These are phyloP conservation scores for Penicillium crystallinum DNA, from an alignment of 495 filamentous ascomycete genomes.

Conservation along the genomic window DNA sequence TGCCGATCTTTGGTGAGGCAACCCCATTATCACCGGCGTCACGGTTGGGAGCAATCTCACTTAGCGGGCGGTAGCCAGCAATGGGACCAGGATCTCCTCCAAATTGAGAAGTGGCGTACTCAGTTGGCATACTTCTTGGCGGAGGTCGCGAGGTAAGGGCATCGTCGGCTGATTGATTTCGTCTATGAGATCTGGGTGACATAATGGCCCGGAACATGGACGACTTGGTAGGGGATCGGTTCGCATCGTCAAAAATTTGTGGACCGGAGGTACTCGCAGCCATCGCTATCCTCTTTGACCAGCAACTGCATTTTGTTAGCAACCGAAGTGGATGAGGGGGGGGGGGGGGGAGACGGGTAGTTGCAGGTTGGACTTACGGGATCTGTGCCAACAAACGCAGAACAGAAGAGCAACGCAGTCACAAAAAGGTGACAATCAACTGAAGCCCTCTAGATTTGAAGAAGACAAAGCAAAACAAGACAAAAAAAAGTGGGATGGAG, in stretches of 20 bases:
- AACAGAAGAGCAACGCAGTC: slow-evolving; percentile 20
- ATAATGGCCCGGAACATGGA: slow-evolving; percentile 45
- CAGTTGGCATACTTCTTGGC: slow-evolving; percentile 16
- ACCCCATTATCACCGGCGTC: slow-evolving; percentile 25
- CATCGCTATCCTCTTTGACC: slow-evolving; percentile 37
- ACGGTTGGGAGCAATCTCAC: slow-evolving; percentile 38
- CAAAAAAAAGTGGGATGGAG: slow-evolving; percentile 11
- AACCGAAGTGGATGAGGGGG: not conserved
- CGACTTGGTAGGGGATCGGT: slow-evolving; percentile 30
- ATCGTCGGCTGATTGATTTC: slow-evolving; percentile 40
- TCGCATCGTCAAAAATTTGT: slow-evolving; percentile 44
- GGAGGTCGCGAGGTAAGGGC: slow-evolving; percentile 15
- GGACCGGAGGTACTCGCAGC: slow-evolving; percentile 31
- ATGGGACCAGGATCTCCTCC: slow-evolving; percentile 18
- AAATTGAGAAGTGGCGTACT: slow-evolving; percentile 22
- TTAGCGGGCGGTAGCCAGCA: slow-evolving; percentile 30
- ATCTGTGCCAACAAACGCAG: slow-evolving; percentile 16
- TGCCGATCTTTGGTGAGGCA: slow-evolving; percentile 17
- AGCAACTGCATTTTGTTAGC: slow-evolving; percentile 24
- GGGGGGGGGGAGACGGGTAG: slow-evolving; percentile 13
- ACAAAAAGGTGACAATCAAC: not conserved
- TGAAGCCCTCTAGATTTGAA: slow-evolving; percentile 4
- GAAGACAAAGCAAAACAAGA: slow-evolving; percentile 17
- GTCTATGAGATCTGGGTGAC: slow-evolving; percentile 36
- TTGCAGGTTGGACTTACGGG: slow-evolving; percentile 25